phyloP scores from a whole-genome alignment of 257 asterid genomes.

The Hygrophila difformis region DNA sequence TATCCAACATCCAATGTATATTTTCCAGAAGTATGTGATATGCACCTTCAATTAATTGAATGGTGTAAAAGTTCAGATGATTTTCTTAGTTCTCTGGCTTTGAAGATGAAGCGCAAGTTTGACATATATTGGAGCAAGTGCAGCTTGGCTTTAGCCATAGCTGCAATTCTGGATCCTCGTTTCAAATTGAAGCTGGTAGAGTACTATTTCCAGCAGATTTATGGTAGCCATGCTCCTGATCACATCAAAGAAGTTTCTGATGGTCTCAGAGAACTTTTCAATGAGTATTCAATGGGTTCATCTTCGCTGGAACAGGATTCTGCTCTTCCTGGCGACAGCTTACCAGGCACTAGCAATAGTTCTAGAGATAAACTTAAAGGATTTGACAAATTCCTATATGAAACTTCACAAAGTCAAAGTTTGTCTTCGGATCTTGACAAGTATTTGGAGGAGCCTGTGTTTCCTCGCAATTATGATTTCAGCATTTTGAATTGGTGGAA shows the following conservation, averaged over 20 bases:
- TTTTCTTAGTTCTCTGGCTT: slow-evolving; percentile 57
- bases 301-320: slow-evolving; percentile 44
- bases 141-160: slow-evolving; percentile 62
- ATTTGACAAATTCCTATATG: slow-evolving; percentile 79
- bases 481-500: slow-evolving; percentile 97
- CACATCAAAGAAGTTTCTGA: slow-evolving; percentile 55
- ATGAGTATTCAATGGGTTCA: slow-evolving; percentile 55
- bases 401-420: slow-evolving; percentile 63
- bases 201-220: slow-evolving; percentile 66
- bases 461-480: slow-evolving; percentile 81
- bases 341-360: slow-evolving; percentile 36
- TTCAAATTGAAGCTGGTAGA: slow-evolving; percentile 91
- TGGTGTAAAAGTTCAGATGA: slow-evolving; percentile 84
- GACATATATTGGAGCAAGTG: slow-evolving; percentile 83
- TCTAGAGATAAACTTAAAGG: slow-evolving; percentile 81
- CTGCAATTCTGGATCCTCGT: slow-evolving; percentile 86
- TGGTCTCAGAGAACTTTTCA: slow-evolving; percentile 62
- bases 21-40: slow-evolving; percentile 75
- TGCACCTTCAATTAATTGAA: slow-evolving; percentile 70
- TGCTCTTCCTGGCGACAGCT: slow-evolving; percentile 28
- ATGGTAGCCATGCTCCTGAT: slow-evolving; percentile 44
- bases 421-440: slow-evolving; percentile 72
- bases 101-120: slow-evolving; percentile 71
- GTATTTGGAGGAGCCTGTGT: slow-evolving; percentile 81
- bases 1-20: slow-evolving; percentile 62